Evolutionary conservation across 1,284 basidiomycete species (phyloP), one percentile per base, ranked within the genome.

Genomic region (Malassezia vespertilionis): DNA sequence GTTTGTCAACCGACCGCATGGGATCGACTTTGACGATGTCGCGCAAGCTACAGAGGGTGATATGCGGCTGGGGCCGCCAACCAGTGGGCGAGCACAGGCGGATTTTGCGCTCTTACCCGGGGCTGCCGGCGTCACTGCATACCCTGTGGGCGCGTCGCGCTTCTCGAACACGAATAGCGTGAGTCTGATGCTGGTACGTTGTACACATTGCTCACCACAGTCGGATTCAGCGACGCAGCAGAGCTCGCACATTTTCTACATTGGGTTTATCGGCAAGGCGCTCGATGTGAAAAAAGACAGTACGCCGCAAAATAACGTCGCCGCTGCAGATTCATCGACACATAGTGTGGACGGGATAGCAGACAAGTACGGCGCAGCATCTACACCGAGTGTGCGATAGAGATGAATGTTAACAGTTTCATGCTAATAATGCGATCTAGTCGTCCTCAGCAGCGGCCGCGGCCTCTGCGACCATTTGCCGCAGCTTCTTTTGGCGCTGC

Each of bases 1-100:
- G 8, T 69, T 58, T 44, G 63, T 67, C 24, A 69, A 69, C 42
- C 53, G 64, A 10, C 63, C 63, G 2, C 44, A 67, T 26, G 66
- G 66, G 21, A 40, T 69, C 35, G 65, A 65, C 37, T 67, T 69
- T 47, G 64, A 67, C 27, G 61, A 69, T 21, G 55, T 58, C 0
- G 56, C 52, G 1, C n/a, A n/a, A n/a, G 30, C 44, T 30, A 33
- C 41, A 5, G 28, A 49, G 2, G 27, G 40, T 7, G 46, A 41
- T 9, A 46, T 43, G 1, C 52, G 47, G 4, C 40, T 65, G 1
- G 65, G 62, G 8, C 42, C 47, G 7, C 49, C 60, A 1, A 52
- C 50, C n/a, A 58, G 53, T 17, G 65, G 59, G 18, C 61, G 55
- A 20, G 56, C 65, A 6, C 65, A 69, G 46, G 65, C 65, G 9